phyloP scores from a whole-genome alignment of 176 grass and related monocot species.

The Musa acuminata region DNA sequence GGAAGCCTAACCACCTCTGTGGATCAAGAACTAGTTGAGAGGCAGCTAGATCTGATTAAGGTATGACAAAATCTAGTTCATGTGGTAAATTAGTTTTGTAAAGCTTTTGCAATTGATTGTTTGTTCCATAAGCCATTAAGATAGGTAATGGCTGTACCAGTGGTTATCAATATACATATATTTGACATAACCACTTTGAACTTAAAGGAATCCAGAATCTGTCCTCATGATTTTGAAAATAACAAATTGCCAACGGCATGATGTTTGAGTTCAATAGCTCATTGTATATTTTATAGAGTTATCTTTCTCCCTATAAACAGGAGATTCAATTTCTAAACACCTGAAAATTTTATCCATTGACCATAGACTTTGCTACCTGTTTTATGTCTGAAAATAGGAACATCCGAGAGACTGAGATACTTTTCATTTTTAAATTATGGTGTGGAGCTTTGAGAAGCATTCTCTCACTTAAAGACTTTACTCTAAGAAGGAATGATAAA shows the following conservation, averaged over 20 bases:
- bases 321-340: no score
- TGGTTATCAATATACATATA: not conserved
- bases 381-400: no score
- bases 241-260: not conserved
- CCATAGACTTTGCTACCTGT: no score
- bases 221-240: not conserved
- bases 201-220: not conserved
- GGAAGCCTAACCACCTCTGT: constrained; percentile 73
- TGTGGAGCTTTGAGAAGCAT: no score
- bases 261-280: not conserved
- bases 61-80: constrained; percentile 25
- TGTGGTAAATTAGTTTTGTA: not conserved
- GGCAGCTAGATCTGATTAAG: constrained; percentile 97
- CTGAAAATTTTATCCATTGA: no score
- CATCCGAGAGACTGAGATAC: no score
- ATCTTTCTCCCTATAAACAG: no score
- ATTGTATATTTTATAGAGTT: no score
- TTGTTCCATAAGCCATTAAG: not conserved
- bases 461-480: no score
- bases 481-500: no score
- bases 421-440: no score
- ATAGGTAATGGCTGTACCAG: not conserved
- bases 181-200: not conserved
- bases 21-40: constrained; percentile 95
- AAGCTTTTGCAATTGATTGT: not conserved